A percentile compares a stretch with the other conserved stretches of the same genome.
Evolutionary conservation across 768 basidiomycete species (phyloP).

Genomic region (Kwoniella pini): DNA sequence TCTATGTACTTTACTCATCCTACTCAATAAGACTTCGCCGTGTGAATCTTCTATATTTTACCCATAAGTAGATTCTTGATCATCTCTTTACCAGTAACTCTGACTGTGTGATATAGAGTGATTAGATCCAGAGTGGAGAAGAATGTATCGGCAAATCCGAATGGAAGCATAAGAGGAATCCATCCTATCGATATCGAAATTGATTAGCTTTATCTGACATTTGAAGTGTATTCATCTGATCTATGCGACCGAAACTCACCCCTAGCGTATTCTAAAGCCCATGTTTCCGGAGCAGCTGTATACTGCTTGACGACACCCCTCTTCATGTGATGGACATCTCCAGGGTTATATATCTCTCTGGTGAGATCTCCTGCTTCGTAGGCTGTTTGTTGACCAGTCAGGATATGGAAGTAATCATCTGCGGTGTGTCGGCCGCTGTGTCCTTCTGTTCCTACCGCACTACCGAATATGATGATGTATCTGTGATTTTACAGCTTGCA

Average conservation of each 20-base stretch:
- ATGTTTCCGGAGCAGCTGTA: constrained; percentile 95
- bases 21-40: not conserved
- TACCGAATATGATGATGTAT: constrained; percentile 73
- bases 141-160: constrained; percentile 82
- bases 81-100: constrained; percentile 81
- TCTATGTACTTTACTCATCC: not conserved
- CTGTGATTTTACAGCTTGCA: constrained; percentile 8
- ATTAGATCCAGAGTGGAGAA: constrained; percentile 85
- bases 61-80: constrained; percentile 75
- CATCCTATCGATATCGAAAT: constrained; percentile 65
- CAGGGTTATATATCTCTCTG: constrained; percentile 79
- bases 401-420: constrained; percentile 97
- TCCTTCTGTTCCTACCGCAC: constrained; percentile 94
- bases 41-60: constrained; percentile 70
- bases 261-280: constrained; percentile 90
- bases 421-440: constrained; percentile 91
- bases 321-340: constrained; percentile 78
- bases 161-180: constrained; percentile 96
- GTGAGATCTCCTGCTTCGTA: constrained; percentile 76
- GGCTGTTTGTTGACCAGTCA: constrained; percentile 93
- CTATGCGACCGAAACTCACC: too few relatives aligned
- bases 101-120: constrained; percentile 74
- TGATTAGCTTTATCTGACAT: not conserved
- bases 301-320: constrained; percentile 91
- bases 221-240: not conserved